Conservation (phyloP, 768 basidiomycete genomes). For the Mrakia blollopis region DNA sequence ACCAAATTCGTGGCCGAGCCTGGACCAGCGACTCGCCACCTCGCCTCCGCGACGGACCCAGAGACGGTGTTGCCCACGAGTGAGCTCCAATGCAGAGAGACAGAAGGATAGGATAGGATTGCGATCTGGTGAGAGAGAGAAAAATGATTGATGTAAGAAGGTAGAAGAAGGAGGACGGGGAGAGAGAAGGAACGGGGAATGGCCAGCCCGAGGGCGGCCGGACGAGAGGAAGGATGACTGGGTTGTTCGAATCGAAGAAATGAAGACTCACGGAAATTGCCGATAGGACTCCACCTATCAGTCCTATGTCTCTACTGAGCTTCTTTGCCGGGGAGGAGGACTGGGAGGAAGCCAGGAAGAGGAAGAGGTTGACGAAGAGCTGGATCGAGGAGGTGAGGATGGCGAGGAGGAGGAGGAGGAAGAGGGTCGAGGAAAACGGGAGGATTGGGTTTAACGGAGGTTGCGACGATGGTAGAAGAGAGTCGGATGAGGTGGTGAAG, state of each 20-base stretch:
- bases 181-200: background rate
- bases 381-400: background rate
- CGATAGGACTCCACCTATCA: background rate
- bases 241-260: background rate
- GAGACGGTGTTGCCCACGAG: background rate
- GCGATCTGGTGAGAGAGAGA: background rate
- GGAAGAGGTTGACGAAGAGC: too few species aligned
- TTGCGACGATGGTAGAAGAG: background rate
- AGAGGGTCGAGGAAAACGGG: background rate
- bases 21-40: too few species aligned
- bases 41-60: too few species aligned
- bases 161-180: background rate
- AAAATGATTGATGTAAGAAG: background rate
- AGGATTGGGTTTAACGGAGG: background rate
- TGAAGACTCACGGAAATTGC: background rate
- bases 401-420: background rate
- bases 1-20: too few species aligned
- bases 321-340: background rate
- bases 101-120: background rate
- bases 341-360: background rate
- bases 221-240: background rate
- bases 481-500: background rate
- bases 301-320: background rate
- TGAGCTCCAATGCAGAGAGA: background rate
- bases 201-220: background rate